Evolutionary conservation across 2,329 filamentous ascomycete genomes (phyloP), one percentile per base, ranked within the genome.

Genomic region (Colletotrichum salicis): DNA sequence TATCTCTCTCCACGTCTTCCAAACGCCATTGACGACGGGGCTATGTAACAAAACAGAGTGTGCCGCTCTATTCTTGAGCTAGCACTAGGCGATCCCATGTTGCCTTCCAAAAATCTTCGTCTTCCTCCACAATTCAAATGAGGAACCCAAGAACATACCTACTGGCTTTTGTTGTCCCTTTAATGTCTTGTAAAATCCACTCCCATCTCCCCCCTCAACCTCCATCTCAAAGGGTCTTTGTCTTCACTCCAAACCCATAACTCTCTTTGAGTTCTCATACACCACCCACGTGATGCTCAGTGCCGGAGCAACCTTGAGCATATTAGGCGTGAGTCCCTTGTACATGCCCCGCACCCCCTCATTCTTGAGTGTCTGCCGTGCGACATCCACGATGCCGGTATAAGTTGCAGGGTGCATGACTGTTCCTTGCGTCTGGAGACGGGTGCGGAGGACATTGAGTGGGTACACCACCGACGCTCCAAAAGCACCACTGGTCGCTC

Each of bases 381-480:
- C 93, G 55, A 98, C 96, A 81, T 99, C 96, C 85, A 91, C 89
- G 74, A 98, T 96, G 48, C 96, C 94, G 2, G 91, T 95, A 80
- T 99, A 99, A 5, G 94, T 97, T 8, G 93, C 89, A 5, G 93
- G 94, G 80, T 99, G 96, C 80, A 97, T 91, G n/a, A 91, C 89
- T 0, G 96, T 98, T 66, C 96, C 96, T 82, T 98, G 96, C 12
- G 94, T 97, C 83, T 99, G 96, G 73, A 98, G 84, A 75, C 96
- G 88, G 4, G 96, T 99, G 70, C 96, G 91, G 27, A 99, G 89
- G 61, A 99, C 90, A 79, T 99, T 99, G 76, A 99, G 86, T 0
- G 96, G 96, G 79, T 99, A 99, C 45, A 99, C 96, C 13, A 96
- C 90, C n/a, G 92, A 94, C 4, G 96, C 96, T 73, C 96, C 95